phyloP scores from a whole-genome alignment of 2,329 filamentous ascomycete genomes.

The Cyphellophora attinorum region DNA sequence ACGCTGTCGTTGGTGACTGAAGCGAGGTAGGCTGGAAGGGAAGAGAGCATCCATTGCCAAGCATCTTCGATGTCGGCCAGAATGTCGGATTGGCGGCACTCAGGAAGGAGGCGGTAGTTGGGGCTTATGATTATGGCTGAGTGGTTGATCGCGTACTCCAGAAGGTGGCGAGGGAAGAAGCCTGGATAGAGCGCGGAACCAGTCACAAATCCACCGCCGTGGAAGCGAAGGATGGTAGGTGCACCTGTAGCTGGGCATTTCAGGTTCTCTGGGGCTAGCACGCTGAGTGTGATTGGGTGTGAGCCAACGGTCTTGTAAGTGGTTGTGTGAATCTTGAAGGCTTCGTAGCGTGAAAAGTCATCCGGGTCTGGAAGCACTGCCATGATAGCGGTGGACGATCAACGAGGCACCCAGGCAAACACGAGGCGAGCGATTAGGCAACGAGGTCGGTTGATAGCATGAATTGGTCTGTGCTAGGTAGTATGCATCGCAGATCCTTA shows the following conservation, averaged over 20 bases:
- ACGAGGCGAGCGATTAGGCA: too few relatives aligned
- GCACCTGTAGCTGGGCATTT: slow-evolving; percentile 21
- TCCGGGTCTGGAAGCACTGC: too few relatives aligned
- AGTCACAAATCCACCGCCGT: slow-evolving; percentile 34
- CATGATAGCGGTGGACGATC: too few relatives aligned
- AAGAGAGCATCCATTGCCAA: slow-evolving; percentile 35
- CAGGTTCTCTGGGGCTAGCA: slow-evolving; percentile 30
- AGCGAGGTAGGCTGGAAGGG: slow-evolving; percentile 12
- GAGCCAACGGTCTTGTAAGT: slow-evolving; percentile 31
- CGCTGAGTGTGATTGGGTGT: slow-evolving; percentile 22
- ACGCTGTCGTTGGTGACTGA: background rate
- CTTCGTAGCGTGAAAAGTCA: slow-evolving; percentile 18
- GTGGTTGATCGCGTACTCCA: slow-evolving; percentile 29
- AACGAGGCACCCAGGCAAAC: too few relatives aligned
- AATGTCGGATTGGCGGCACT: slow-evolving; percentile 36
- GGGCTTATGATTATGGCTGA: slow-evolving; percentile 37
- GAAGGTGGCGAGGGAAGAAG: slow-evolving; percentile 25
- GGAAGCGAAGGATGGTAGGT: slow-evolving; percentile 33
- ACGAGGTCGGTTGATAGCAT: too few relatives aligned
- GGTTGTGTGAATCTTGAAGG: slow-evolving; percentile 29
- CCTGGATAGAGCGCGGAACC: slow-evolving; percentile 21
- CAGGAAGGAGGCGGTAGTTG: slow-evolving; percentile 44
- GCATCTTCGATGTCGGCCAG: slow-evolving; percentile 39
- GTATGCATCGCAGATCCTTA: too few relatives aligned
- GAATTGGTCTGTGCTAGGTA: too few relatives aligned